Percentiles rank a stretch among this genome's conserved stretches.
phyloP scores from a whole-genome alignment of 202 grass and related monocot species.

The Panicum virgatum region DNA sequence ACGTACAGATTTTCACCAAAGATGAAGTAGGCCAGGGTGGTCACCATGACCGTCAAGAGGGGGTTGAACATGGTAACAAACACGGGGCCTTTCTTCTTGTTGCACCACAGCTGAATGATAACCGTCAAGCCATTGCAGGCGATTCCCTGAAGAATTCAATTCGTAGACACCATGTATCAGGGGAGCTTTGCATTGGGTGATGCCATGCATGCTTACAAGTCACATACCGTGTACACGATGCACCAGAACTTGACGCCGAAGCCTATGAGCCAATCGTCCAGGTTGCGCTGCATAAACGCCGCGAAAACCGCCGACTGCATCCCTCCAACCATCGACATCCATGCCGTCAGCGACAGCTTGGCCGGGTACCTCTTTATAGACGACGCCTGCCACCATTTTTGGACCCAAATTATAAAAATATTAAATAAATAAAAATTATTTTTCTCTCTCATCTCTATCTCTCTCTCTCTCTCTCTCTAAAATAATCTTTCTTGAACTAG shows the following conservation, averaged over 20 bases:
- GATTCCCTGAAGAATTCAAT: constrained; percentile 38
- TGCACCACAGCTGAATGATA: constrained; percentile 77
- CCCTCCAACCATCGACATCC: constrained; percentile 72
- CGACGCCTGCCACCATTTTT: constrained; percentile 45
- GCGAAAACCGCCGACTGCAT: constrained; percentile 69
- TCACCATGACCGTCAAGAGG: constrained; percentile 67
- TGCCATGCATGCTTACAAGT: no score
- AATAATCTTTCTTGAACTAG: neutral
- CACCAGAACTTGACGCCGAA: constrained; percentile 83
- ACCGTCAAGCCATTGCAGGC: constrained; percentile 66
- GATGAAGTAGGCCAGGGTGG: constrained; percentile 56
- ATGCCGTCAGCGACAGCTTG: constrained; percentile 78
- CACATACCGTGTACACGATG: constrained; percentile 62
- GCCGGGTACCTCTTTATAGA: constrained; percentile 80
- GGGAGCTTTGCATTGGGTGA: neutral
- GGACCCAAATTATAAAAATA: neutral
- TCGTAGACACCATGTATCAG: neutral
- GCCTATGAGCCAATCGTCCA: constrained; percentile 60
- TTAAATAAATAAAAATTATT: neutral
- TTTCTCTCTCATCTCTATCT: neutral
- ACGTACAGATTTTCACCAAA: constrained; percentile 69
- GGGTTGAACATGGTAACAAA: constrained; percentile 95
- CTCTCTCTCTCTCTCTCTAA: neutral
- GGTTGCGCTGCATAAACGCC: constrained; percentile 40
- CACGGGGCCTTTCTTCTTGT: constrained; percentile 69